phyloP scores from a whole-genome alignment of 1,284 basidiomycete genomes.

The Bjerkandera adusta region DNA sequence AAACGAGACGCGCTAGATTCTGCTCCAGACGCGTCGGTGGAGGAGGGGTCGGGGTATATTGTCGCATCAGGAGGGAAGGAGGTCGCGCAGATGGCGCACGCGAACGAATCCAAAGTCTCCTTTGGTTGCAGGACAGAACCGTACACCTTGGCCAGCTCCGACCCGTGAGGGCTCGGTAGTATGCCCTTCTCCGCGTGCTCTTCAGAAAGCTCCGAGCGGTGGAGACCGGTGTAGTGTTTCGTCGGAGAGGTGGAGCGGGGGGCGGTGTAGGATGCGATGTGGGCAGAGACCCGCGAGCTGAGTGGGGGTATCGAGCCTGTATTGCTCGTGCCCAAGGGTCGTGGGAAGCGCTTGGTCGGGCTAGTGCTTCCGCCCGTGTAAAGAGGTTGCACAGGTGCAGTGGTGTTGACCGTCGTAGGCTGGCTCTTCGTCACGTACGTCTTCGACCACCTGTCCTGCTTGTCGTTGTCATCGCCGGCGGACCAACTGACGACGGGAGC shows the following conservation, averaged over 20 bases:
- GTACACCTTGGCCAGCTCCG: constrained; percentile 74
- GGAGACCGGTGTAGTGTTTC: constrained; percentile 40
- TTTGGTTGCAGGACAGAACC: constrained; percentile 79
- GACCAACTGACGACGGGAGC: constrained; percentile 70
- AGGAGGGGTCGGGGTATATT: constrained; percentile 72
- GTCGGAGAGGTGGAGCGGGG: constrained; percentile 53
- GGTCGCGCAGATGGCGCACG: constrained; percentile 61
- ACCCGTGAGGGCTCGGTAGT: constrained; percentile 53
- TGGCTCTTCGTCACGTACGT: constrained; percentile 59
- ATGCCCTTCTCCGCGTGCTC: constrained; percentile 49
- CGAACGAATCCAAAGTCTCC: constrained; percentile 62
- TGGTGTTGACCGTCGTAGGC: constrained; percentile 32
- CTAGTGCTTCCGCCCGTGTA: constrained; percentile 23
- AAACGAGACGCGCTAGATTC: constrained; percentile 45
- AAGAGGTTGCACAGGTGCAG: constrained; percentile 14
- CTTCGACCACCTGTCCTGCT: constrained; percentile 71
- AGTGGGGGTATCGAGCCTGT: constrained; percentile 31
- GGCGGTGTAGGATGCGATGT: constrained; percentile 53
- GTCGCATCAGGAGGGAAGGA: constrained; percentile 77
- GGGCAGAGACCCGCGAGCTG: constrained; percentile 49
- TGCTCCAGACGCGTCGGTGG: constrained; percentile 20
- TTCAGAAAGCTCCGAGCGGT: constrained; percentile 36
- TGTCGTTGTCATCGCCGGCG: constrained; percentile 39
- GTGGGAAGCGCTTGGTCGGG: constrained; percentile 47
- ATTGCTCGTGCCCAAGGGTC: constrained; percentile 36